phyloP scores from a whole-genome alignment of 1,284 basidiomycete genomes.

The Trichosporon asahii region DNA sequence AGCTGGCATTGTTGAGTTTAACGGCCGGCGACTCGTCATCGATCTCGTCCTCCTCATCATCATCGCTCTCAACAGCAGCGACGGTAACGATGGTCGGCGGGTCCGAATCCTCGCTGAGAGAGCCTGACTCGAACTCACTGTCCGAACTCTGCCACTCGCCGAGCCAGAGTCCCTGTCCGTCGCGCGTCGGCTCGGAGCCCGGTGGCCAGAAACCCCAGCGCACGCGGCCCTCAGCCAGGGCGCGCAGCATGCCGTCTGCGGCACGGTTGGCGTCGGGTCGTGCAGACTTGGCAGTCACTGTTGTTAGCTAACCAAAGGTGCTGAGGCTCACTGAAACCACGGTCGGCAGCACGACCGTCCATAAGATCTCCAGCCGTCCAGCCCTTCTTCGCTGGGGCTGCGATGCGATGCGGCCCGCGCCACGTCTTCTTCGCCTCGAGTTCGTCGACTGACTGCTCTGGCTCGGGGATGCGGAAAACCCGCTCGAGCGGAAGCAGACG shows the following conservation, averaged over 20 bases:
- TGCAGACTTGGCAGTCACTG: constrained; percentile 78
- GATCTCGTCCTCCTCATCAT: constrained; percentile 23
- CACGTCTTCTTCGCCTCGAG: constrained; percentile 45
- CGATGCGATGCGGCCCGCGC: constrained; percentile 13
- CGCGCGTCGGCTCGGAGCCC: background rate
- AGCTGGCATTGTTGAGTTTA: constrained; percentile 19
- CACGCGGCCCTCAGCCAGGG: constrained; percentile 73
- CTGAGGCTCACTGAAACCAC: constrained; percentile 58
- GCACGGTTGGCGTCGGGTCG: constrained; percentile 81
- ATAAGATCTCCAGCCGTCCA: constrained; percentile 65
- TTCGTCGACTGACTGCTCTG: constrained; percentile 45
- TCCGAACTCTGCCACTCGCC: constrained; percentile 68
- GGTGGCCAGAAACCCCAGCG: constrained; percentile 81
- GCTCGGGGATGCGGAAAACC: constrained; percentile 58
- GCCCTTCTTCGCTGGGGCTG: background rate
- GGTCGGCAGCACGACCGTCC: constrained; percentile 68
- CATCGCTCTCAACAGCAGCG: background rate
- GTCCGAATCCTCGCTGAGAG: constrained; percentile 58
- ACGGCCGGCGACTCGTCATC: constrained; percentile 1
- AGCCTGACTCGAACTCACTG: constrained; percentile 66
- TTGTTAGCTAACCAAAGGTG: background rate
- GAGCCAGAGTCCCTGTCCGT: constrained; percentile 16
- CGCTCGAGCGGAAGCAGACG: constrained; percentile 72
- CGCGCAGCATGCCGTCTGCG: constrained; percentile 78
- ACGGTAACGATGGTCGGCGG: constrained; percentile 13